Evolutionary conservation across 257 asterid species (phyloP).

Genomic region (Scutellaria minor): DNA sequence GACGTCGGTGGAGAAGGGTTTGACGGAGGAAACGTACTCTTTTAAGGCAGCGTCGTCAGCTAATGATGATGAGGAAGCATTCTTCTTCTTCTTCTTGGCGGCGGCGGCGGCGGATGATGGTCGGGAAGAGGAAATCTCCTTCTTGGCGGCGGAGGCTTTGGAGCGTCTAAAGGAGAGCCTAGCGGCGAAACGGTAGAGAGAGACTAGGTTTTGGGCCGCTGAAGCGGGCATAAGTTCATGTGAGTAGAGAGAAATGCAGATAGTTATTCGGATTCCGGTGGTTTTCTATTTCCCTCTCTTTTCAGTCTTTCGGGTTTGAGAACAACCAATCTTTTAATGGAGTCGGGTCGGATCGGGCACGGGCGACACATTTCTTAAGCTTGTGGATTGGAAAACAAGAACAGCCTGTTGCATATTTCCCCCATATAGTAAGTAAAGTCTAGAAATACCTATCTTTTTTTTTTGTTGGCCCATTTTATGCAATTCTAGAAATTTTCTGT

Average conservation of each 20-base stretch:
- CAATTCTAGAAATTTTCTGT: no score
- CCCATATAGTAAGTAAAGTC: no score
- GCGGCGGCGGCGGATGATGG: slow-evolving; percentile 19
- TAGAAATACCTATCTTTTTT: no score
- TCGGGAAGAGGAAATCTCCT: slow-evolving; percentile 27
- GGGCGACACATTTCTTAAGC: not conserved
- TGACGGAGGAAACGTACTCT: slow-evolving; percentile 46
- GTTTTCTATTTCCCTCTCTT: slow-evolving; percentile 15
- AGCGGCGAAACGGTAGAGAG: slow-evolving; percentile 55
- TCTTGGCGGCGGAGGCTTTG: slow-evolving; percentile 35
- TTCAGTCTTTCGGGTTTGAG: not conserved
- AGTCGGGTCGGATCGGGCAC: slow-evolving; percentile 30
- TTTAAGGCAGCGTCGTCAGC: slow-evolving; percentile 48
- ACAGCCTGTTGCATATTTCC: not conserved
- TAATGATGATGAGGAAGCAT: slow-evolving; percentile 30
- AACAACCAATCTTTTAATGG: slow-evolving; percentile 1
- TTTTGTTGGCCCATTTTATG: no score
- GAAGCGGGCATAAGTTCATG: slow-evolving; percentile 52
- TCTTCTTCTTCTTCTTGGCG: slow-evolving; percentile 32
- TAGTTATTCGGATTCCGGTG: slow-evolving; percentile 1
- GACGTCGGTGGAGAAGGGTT: slow-evolving; percentile 34
- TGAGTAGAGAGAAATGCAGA: slow-evolving; percentile 13
- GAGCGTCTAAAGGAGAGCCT: slow-evolving; percentile 33
- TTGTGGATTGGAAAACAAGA: not conserved
- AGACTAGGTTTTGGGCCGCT: slow-evolving; percentile 51